Conservation (phyloP, 306 rosid genomes). For the Trifolium fragiferum region DNA sequence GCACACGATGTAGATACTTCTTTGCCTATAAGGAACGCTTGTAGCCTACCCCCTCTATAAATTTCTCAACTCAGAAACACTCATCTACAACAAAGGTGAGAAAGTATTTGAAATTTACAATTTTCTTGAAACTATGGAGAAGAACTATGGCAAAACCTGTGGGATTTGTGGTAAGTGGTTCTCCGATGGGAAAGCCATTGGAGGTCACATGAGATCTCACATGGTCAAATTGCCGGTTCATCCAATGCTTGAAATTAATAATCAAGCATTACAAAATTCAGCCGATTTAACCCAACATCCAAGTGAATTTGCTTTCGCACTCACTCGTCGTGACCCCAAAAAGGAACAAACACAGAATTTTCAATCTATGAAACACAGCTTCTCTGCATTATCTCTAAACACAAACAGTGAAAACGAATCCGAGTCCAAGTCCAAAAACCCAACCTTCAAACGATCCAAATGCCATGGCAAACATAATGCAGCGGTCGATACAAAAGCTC, state of each 20-base stretch:
- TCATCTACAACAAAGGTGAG: constrained; percentile 21
- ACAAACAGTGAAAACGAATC: constrained; percentile 33
- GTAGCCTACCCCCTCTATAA: constrained; percentile 46
- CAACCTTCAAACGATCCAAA: constrained; percentile 55
- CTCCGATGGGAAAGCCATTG: constrained; percentile 64
- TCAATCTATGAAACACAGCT: constrained; percentile 25
- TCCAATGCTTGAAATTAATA: constrained; percentile 8
- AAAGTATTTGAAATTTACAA: not conserved
- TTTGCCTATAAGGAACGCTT: constrained; percentile 38
- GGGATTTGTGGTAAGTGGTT: constrained; percentile 58
- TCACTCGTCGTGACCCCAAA: not conserved
- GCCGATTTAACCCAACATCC: not conserved
- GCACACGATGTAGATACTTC: not conserved
- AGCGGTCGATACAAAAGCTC: not conserved
- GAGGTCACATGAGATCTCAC: constrained; percentile 88
- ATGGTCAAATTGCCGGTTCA: constrained; percentile 53
- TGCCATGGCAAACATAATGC: constrained; percentile 33
- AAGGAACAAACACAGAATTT: constrained; percentile 16
- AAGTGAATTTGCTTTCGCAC: constrained; percentile 10
- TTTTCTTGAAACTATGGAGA: constrained; percentile 51
- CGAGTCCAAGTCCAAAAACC: constrained; percentile 25
- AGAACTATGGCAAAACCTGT: constrained; percentile 39
- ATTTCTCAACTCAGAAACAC: constrained; percentile 16
- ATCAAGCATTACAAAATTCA: not conserved
- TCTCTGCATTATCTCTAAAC: not conserved